phyloP scores from a whole-genome alignment of 2,329 filamentous ascomycete genomes.

The Talaromyces marneffei region DNA sequence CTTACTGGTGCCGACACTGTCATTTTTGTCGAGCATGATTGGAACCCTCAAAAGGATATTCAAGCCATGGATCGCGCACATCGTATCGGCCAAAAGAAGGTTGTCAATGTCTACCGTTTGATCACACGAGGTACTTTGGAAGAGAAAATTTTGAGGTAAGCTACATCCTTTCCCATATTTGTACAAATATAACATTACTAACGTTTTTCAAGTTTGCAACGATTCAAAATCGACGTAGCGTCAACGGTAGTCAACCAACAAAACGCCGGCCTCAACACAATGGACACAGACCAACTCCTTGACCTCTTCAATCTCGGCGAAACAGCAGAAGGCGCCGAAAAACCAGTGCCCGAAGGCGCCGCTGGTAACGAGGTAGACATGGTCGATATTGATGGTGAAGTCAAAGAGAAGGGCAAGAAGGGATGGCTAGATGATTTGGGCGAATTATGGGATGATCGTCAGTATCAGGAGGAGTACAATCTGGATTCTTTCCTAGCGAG shows the following conservation, averaged over 20 bases:
- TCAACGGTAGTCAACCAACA: slow-evolving; percentile 98
- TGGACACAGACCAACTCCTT: slow-evolving; percentile 98
- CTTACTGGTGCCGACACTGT: slow-evolving; percentile 95
- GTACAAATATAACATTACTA: background rate
- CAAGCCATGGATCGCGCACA: slow-evolving; percentile 99
- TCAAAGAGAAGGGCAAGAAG: slow-evolving; percentile 93
- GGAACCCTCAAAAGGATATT: slow-evolving; percentile 98
- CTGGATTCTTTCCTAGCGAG: slow-evolving; percentile 90
- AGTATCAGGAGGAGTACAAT: slow-evolving; percentile 98
- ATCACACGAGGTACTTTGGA: slow-evolving; percentile 94
- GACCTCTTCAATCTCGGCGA: slow-evolving; percentile 93
- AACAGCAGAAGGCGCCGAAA: slow-evolving; percentile 49
- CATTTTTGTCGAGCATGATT: slow-evolving; percentile 99
- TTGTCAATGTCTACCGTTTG: slow-evolving; percentile 95
- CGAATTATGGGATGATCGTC: slow-evolving; percentile 93
- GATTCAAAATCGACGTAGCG: slow-evolving; percentile 98
- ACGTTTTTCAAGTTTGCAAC: slow-evolving; percentile 63
- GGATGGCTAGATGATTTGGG: slow-evolving; percentile 91
- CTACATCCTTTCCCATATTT: slow-evolving; percentile 16
- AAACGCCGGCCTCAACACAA: slow-evolving; percentile 86
- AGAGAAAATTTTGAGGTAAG: slow-evolving; percentile 87
- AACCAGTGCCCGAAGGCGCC: slow-evolving; percentile 55
- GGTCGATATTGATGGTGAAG: slow-evolving; percentile 88
- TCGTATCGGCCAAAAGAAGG: slow-evolving; percentile 98
- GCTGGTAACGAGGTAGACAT: slow-evolving; percentile 61